Evolutionary conservation across 108 stramenopile species (phyloP), one percentile per base, ranked within the genome.

Genomic region (Skeletonema costatum): DNA sequence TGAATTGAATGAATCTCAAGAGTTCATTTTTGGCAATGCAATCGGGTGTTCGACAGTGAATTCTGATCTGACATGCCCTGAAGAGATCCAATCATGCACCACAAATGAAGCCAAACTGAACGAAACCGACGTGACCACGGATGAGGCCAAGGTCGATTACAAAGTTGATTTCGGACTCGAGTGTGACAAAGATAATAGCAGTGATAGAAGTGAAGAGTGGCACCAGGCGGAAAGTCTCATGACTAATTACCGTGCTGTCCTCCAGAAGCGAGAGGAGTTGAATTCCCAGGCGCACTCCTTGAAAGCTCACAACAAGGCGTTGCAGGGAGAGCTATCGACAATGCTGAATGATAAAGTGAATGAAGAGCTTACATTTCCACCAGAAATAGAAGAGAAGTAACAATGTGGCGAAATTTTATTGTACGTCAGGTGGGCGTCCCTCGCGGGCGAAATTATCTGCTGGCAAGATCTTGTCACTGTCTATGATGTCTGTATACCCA

Each of bases 141-240:
- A 16, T 46, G 44, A 46, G n/a, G 44, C 16, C 44, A 46, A 46
- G 44, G 11, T n/a, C 3, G 44, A 46, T 3, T 2, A n/a, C 44
- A 46, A 14, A n/a, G 44, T n/a, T 33, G 25, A 61, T 31, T 61
- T 61, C 13, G 60, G 60, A 61, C 36, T 72, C 46, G 17, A n/a
- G 13, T 12, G 33, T 35, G 59, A 44, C 44, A 36, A 53, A 4
- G 41, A 56, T 33, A 11, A 32, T 16, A 73, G 66, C 16, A 29
- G 69, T 53, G 75, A 77, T 25, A 77, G 44, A 33, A 66, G 56
- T 56, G 82, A 73, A 30, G 76, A 83, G 61, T 83, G 82, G 82
- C 21, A 69, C 51, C 68, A 83, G 60, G 82, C 76, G n/a, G 82
- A 83, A 29, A 51, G 38, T 6, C 63, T 83, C n/a, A 77, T 83